Evolutionary conservation across 371 early-diverging fungal genomes (phyloP).

Genomic region (Phascolomyces articulosus): DNA sequence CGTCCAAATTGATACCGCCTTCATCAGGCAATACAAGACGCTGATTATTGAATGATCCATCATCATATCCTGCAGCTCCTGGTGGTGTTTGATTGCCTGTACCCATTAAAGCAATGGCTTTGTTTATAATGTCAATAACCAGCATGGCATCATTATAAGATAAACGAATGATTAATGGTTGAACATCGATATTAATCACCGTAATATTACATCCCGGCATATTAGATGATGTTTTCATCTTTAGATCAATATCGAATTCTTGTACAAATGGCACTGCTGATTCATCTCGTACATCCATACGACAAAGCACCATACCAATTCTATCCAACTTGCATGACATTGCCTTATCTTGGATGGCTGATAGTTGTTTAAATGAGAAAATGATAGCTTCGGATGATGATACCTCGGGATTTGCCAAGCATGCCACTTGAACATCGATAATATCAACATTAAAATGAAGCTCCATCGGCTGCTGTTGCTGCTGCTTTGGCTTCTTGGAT

Average conservation of each 20-base stretch:
- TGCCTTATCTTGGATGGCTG: constrained; percentile 68
- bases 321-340: constrained; percentile 71
- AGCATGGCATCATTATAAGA: constrained; percentile 87
- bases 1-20: not conserved
- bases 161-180: constrained; percentile 67
- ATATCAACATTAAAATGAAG: constrained; percentile 72
- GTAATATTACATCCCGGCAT: constrained; percentile 59
- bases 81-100: constrained; percentile 11
- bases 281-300: constrained; percentile 77
- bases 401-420: constrained; percentile 78
- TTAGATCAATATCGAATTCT: constrained; percentile 72
- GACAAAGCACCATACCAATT: constrained; percentile 88
- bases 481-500: constrained; percentile 2
- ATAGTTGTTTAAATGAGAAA: constrained; percentile 76
- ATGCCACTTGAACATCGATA: constrained; percentile 80
- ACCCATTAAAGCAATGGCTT: constrained; percentile 64
- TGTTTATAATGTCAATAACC: constrained; percentile 80
- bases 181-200: constrained; percentile 63
- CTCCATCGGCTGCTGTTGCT: constrained; percentile 4
- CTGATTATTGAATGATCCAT: not conserved
- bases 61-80: constrained; percentile 11
- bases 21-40: not conserved
- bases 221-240: constrained; percentile 60
- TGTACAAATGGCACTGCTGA: constrained; percentile 84
- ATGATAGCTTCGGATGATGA: constrained; percentile 87